Base-by-base conservation (phyloP, 129 eudicot species). In the Lactuca sativa region DNA sequence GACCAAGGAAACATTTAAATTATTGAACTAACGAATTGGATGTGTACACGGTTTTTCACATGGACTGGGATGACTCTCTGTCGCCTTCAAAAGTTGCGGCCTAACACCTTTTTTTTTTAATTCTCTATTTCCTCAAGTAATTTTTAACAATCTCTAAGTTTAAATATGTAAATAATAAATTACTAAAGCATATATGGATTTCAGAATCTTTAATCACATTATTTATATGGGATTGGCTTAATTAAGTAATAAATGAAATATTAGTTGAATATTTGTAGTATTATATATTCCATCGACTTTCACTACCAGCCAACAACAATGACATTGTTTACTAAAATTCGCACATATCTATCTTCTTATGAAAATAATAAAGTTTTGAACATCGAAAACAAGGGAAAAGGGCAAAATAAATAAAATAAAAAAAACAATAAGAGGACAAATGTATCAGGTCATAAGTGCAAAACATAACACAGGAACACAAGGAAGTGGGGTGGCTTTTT, bases 31-130 rank as follows among this genome's bases (percentile, higher is more conserved):
- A 53, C 63, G 69, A 76, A 59, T 51, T 69, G 70, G 58, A 41
- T 38, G 80, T 51, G 61, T 66, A 47, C 79, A 74, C 67, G 73
- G 18, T 74, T 57, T 67, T 40, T 74, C 80, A 76, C 64, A 76
- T 76, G 74, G 56, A 52, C 14, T 54, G 64, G 4, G 12, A 47
- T 36, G 41, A 38, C 71, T 73, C 64, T 37, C 41, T 63, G 71
- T 63, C 78, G 41, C 33, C 64, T 51, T 73, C 47, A 63, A 71
- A 59, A 58, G 75, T 59, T 60, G 75, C 67, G 47, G 58, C 74
- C 54, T 9, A 52, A 52, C 44, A 10, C 13, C 70, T 44, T 64
- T 64, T 3, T 40, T n/a, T 17, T 36, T 36, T 6, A 4, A 4
- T 36, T 36, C 5, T 36, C 5, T 36, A 6, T 36, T 36, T 53